These are phyloP conservation scores for Fomitopsis serialis DNA, from an alignment of 768 basidiomycete species.

Conservation along the genomic window DNA sequence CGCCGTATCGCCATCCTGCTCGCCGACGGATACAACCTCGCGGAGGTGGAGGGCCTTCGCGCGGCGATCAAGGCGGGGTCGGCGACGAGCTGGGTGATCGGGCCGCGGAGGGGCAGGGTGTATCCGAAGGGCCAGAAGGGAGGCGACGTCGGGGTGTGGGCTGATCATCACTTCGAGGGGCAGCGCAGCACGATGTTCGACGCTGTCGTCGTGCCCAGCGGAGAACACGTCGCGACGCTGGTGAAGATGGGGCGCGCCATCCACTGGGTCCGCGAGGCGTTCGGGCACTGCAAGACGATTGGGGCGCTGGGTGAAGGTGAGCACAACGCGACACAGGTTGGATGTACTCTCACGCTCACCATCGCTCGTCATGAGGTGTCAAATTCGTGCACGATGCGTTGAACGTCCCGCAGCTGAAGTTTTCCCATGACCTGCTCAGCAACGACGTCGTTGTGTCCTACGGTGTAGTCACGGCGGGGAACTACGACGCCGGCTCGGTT, in stretches of 20 bases:
- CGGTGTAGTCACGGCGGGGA: slow-evolving; percentile 57
- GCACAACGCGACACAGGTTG: neutral
- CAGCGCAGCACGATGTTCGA: slow-evolving; percentile 84
- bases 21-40: slow-evolving; percentile 65
- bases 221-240: slow-evolving; percentile 53
- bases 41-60: slow-evolving; percentile 55
- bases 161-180: slow-evolving; percentile 72
- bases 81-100: slow-evolving; percentile 60
- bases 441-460: slow-evolving; percentile 47
- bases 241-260: slow-evolving; percentile 59
- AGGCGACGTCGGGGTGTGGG: slow-evolving; percentile 30
- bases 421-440: slow-evolving; percentile 27
- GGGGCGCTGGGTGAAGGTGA: slow-evolving; percentile 68
- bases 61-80: slow-evolving; percentile 44
- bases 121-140: slow-evolving; percentile 27
- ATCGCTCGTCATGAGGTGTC: slow-evolving; percentile 32
- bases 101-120: slow-evolving; percentile 54
- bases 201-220: slow-evolving; percentile 73
- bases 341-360: slow-evolving; percentile 3
- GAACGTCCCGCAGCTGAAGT: slow-evolving; percentile 39
- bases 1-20: slow-evolving; percentile 76
- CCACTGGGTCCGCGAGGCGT: slow-evolving; percentile 82
- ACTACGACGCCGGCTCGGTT: slow-evolving; percentile 36
- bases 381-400: slow-evolving; percentile 42
- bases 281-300: slow-evolving; percentile 82